Conservation (phyloP, 805 yeast genomes). For the Yamadazyma phyllophila region DNA sequence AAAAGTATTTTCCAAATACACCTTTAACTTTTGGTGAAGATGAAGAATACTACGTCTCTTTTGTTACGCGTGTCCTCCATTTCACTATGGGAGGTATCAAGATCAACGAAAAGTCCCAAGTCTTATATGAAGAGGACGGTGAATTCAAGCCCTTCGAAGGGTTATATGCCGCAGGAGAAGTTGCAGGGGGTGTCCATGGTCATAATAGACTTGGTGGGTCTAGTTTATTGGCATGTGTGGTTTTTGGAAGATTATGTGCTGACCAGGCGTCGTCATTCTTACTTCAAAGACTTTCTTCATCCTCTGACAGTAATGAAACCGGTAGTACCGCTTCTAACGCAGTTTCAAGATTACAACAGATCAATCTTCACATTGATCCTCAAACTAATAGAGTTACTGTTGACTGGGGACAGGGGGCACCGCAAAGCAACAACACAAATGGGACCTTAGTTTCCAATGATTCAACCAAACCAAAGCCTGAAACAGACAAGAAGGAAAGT, state of each 20-base stretch:
- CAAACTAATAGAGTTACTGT: slow-evolving; percentile 28
- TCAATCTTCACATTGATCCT: slow-evolving; percentile 46
- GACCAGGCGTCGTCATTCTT: slow-evolving; percentile 37
- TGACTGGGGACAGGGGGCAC: slow-evolving; percentile 18
- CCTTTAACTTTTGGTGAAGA: slow-evolving; percentile 37
- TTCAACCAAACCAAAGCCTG: not conserved
- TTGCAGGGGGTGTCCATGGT: slow-evolving; percentile 70
- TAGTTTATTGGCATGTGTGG: slow-evolving; percentile 58
- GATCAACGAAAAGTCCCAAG: slow-evolving; percentile 48
- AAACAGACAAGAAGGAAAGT: not conserved
- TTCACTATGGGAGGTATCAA: slow-evolving; percentile 72
- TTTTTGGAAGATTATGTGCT: slow-evolving; percentile 47
- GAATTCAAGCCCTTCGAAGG: slow-evolving; percentile 34
- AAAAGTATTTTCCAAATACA: slow-evolving; percentile 47
- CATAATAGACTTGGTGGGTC: slow-evolving; percentile 60
- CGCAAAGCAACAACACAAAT: not conserved
- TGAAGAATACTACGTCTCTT: slow-evolving; percentile 48
- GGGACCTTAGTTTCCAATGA: not conserved
- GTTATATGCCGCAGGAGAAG: slow-evolving; percentile 64
- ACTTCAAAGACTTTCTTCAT: slow-evolving; percentile 26
- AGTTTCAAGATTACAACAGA: slow-evolving; percentile 37
- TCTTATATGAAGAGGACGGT: slow-evolving; percentile 28
- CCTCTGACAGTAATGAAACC: not conserved
- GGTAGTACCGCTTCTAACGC: slow-evolving; percentile 7
- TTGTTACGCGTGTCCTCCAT: slow-evolving; percentile 58